phyloP scores from a whole-genome alignment of 257 asterid species.

The Gentiana straminea region DNA sequence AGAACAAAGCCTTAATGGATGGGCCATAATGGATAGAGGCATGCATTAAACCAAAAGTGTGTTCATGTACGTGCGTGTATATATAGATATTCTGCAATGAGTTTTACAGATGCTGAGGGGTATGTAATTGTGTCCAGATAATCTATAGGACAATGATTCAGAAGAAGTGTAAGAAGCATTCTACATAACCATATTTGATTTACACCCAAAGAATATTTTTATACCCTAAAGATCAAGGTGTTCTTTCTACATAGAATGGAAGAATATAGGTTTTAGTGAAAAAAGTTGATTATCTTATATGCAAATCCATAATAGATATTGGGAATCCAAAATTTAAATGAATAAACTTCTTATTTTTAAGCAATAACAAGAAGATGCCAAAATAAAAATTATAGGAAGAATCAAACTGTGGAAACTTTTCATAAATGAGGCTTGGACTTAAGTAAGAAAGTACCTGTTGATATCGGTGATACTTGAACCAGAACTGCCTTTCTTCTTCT shows the following conservation, averaged over 20 bases:
- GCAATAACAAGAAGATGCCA: too few relatives aligned
- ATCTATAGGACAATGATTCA: too few relatives aligned
- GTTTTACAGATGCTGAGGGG: too few relatives aligned
- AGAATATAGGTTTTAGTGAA: neutral
- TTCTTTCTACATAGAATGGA: too few relatives aligned
- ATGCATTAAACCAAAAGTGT: neutral
- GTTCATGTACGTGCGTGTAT: neutral
- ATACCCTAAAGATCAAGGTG: too few relatives aligned
- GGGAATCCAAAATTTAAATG: neutral
- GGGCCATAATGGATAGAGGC: neutral
- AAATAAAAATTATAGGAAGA: neutral
- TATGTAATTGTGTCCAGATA: too few relatives aligned
- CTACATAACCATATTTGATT: too few relatives aligned
- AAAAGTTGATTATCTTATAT: neutral
- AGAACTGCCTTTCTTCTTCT: slow-evolving; percentile 33
- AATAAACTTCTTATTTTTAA: neutral
- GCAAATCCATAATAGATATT: neutral
- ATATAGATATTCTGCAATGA: neutral
- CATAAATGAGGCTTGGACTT: neutral
- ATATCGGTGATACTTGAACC: slow-evolving; percentile 42
- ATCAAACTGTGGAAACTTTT: neutral
- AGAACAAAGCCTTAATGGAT: neutral
- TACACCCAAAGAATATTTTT: too few relatives aligned
- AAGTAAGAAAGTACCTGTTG: slow-evolving; percentile 37
- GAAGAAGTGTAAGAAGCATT: too few relatives aligned